Conservation (phyloP, 257 asterid species). For the Nicotiana undulata region DNA sequence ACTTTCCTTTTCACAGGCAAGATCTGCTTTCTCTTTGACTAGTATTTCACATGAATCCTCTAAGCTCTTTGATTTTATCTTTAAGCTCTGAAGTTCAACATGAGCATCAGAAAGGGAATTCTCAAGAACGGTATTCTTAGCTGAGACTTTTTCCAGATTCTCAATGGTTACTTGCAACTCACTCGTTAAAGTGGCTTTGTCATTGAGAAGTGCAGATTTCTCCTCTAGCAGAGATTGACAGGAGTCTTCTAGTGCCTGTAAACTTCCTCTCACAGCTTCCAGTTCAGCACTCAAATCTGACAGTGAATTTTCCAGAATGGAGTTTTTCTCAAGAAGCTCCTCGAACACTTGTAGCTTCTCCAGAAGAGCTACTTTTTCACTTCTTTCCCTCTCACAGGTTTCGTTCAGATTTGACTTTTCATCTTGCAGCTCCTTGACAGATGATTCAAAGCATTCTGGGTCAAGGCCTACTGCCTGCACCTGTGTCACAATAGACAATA, state of each 20-base stretch:
- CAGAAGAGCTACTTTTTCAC: slow-evolving; percentile 59
- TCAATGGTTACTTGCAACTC: slow-evolving; percentile 51
- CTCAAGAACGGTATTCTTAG: slow-evolving; percentile 56
- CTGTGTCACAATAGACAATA: slow-evolving; percentile 51
- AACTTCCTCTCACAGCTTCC: slow-evolving; percentile 65
- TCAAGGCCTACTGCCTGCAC: slow-evolving; percentile 53
- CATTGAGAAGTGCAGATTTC: slow-evolving; percentile 58
- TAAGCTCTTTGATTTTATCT: slow-evolving; percentile 49
- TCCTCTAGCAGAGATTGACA: slow-evolving; percentile 58
- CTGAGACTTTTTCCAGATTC: slow-evolving; percentile 58
- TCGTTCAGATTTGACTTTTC: slow-evolving; percentile 52
- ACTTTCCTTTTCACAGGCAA: slow-evolving; percentile 49
- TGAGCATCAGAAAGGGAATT: slow-evolving; percentile 57
- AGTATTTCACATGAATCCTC: slow-evolving; percentile 76
- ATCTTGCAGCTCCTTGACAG: slow-evolving; percentile 59
- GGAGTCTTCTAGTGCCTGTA: slow-evolving; percentile 53
- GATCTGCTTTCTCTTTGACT: slow-evolving; percentile 57
- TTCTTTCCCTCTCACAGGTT: slow-evolving; percentile 44
- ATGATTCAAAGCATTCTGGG: slow-evolving; percentile 48
- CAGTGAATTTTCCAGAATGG: slow-evolving; percentile 70
- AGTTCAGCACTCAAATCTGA: slow-evolving; percentile 76
- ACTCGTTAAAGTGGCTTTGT: slow-evolving; percentile 40
- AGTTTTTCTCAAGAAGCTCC: slow-evolving; percentile 81
- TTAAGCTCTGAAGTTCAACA: slow-evolving; percentile 56
- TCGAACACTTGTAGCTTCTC: slow-evolving; percentile 57